Evolutionary conservation across 192 early-diverging fungal species (phyloP).

Genomic region (Coemansia furcata): DNA sequence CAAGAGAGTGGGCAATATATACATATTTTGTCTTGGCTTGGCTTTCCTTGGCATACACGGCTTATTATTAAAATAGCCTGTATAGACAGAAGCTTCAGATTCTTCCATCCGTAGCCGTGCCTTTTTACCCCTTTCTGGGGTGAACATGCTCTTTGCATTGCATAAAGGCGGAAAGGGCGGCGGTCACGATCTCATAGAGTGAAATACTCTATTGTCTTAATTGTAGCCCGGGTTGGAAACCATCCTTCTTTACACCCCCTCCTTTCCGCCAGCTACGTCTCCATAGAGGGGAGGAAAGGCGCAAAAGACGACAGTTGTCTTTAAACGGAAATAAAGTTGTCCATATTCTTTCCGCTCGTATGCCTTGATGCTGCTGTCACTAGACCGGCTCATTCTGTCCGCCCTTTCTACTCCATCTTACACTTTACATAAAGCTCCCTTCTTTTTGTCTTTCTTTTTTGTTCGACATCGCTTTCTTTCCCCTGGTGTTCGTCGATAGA

Average conservation of each 20-base stretch:
- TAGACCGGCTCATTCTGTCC: neutral
- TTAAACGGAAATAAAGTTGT: neutral
- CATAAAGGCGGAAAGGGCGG: neutral
- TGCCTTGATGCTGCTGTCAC: neutral
- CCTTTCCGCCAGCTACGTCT: neutral
- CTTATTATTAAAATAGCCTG: neutral
- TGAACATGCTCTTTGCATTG: neutral
- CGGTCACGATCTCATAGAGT: neutral
- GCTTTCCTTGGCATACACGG: neutral
- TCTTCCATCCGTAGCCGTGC: neutral
- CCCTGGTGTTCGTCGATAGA: conserved; percentile 1
- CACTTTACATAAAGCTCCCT: neutral
- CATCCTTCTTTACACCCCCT: neutral
- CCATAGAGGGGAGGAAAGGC: neutral
- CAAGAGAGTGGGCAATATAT: neutral
- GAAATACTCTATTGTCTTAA: neutral
- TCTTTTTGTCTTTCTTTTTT: neutral
- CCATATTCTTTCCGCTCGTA: neutral
- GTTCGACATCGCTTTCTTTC: neutral
- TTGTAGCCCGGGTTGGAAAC: neutral
- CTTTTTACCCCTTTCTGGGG: neutral
- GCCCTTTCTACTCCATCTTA: neutral
- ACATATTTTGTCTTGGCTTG: neutral
- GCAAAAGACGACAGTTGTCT: neutral
- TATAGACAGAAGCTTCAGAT: neutral